Conservation (phyloP, 2,329 filamentous ascomycete genomes). For the Colletotrichum godetiae region DNA sequence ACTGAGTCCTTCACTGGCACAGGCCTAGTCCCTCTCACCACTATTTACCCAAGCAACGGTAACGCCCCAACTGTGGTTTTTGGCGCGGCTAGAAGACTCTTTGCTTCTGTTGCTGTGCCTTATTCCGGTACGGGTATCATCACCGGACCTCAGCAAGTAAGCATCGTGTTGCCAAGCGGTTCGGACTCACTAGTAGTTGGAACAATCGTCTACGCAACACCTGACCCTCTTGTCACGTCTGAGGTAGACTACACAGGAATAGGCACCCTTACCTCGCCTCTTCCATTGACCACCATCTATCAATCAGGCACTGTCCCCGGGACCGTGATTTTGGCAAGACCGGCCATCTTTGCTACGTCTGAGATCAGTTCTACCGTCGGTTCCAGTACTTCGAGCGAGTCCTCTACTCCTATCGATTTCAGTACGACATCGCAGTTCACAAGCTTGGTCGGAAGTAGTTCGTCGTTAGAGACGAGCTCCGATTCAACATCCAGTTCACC, state of each 20-base stretch:
- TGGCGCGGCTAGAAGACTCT: neutral
- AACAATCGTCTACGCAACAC: conserved; percentile 19
- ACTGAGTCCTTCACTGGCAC: neutral
- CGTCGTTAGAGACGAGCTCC: neutral
- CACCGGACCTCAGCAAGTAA: conserved; percentile 2
- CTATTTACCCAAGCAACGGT: neutral
- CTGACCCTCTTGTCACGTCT: conserved; percentile 20
- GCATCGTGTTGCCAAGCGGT: neutral
- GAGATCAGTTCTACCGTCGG: neutral
- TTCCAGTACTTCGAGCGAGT: neutral
- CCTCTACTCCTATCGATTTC: neutral
- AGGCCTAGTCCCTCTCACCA: neutral
- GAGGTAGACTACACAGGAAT: conserved; percentile 10
- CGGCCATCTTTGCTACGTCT: conserved; percentile 17
- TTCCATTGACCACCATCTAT: neutral
- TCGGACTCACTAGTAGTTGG: conserved; percentile 7
- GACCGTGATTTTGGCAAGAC: conserved; percentile 12
- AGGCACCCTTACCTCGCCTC: neutral
- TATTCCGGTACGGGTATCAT: conserved; percentile 9
- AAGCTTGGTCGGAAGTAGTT: neutral
- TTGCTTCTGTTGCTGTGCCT: neutral
- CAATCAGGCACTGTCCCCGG: conserved; percentile 16
- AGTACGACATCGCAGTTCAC: neutral
- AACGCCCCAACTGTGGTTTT: conserved; percentile 6
- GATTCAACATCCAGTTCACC: neutral